A percentile compares a stretch with the other conserved stretches of the same genome.
Conservation (phyloP, 2,329 filamentous ascomycete species). For the Pezicula radicicola region DNA sequence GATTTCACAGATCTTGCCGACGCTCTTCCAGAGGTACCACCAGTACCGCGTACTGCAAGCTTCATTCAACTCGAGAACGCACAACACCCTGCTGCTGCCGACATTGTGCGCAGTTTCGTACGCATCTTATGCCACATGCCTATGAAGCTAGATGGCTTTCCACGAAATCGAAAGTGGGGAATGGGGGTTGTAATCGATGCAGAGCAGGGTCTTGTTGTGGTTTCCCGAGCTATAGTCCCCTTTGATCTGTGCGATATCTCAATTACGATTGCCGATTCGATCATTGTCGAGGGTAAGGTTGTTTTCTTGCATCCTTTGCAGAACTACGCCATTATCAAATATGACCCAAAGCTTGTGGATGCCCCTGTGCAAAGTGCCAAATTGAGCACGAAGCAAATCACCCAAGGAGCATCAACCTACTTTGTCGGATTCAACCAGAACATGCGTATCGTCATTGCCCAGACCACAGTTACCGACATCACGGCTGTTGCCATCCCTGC, state of each 20-base stretch:
- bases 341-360: constrained; percentile 89
- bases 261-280: constrained; percentile 93
- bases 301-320: constrained; percentile 95
- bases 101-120: constrained; percentile 92
- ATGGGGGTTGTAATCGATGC: constrained; percentile 98
- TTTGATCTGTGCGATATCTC: constrained; percentile 97
- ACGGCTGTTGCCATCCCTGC: constrained; percentile 95
- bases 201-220: constrained; percentile 89
- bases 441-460: constrained; percentile 85
- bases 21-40: constrained; percentile 70
- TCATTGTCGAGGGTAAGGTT: constrained; percentile 91
- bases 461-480: constrained; percentile 94
- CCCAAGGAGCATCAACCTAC: constrained; percentile 89
- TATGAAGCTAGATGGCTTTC: constrained; percentile 96
- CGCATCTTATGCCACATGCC: constrained; percentile 92
- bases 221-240: constrained; percentile 90
- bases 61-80: constrained; percentile 92
- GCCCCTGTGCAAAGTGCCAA: constrained; percentile 88
- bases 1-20: constrained; percentile 87
- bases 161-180: constrained; percentile 88
- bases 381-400: constrained; percentile 77
- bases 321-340: constrained; percentile 94
- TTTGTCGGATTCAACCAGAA: constrained; percentile 99
- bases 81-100: constrained; percentile 84
- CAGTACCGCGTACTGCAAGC: constrained; percentile 73